Conservation (phyloP, 495 filamentous ascomycete species). For the Penicillium salamii region DNA sequence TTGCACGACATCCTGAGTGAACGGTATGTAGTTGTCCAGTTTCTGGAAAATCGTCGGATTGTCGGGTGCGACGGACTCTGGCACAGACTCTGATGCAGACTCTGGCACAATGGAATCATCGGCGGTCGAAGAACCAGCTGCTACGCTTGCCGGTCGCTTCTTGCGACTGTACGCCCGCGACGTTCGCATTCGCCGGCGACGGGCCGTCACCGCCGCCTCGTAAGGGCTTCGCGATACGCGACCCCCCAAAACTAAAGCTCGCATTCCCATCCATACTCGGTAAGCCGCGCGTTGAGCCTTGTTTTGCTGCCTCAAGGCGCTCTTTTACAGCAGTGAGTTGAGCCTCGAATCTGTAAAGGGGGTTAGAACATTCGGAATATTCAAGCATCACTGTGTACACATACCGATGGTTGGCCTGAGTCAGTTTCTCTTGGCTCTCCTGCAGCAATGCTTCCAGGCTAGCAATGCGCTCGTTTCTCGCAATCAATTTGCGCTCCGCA, state of each 20-base stretch:
- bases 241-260: slow-evolving; percentile 73
- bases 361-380: slow-evolving; percentile 10
- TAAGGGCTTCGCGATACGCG: slow-evolving; percentile 94
- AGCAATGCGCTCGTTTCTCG: slow-evolving; percentile 92
- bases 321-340: slow-evolving; percentile 98
- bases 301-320: slow-evolving; percentile 91
- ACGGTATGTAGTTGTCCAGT: slow-evolving; percentile 17
- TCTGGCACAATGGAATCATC: slow-evolving; percentile 26
- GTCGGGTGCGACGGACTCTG: no score
- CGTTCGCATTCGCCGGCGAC: slow-evolving; percentile 25
- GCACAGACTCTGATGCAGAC: no score
- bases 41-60: no score
- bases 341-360: slow-evolving; percentile 74
- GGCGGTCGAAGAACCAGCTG: slow-evolving; percentile 52
- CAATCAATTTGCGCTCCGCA: slow-evolving; percentile 93
- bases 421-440: slow-evolving; percentile 96
- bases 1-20: slow-evolving; percentile 20
- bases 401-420: slow-evolving; percentile 91
- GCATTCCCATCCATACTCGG: slow-evolving; percentile 57
- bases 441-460: slow-evolving; percentile 87
- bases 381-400: no score
- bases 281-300: slow-evolving; percentile 78
- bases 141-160: slow-evolving; percentile 44
- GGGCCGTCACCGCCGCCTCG: slow-evolving; percentile 70
- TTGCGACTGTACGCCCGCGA: slow-evolving; percentile 45